These are phyloP conservation scores for Salix brachista DNA, from an alignment of 345 rosid species.

Conservation along the genomic window DNA sequence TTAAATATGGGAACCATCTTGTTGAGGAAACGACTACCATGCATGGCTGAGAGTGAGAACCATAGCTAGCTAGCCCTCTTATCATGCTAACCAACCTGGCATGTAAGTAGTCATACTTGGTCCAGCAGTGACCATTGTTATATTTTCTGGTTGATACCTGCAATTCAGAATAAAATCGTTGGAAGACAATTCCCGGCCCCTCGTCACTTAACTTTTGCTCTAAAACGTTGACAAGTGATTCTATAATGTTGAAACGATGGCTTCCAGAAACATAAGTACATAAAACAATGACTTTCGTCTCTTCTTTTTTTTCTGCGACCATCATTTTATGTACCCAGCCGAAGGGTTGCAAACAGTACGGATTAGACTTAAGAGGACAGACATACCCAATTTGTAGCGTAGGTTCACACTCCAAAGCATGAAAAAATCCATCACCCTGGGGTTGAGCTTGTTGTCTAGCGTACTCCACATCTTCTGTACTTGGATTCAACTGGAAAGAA, in stretches of 20 bases:
- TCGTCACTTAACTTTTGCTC: not conserved
- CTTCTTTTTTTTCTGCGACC: not conserved
- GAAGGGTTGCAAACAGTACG: not conserved
- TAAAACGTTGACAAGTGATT: not conserved
- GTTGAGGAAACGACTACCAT: conserved; percentile 10
- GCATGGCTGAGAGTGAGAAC: not conserved
- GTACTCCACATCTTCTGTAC: conserved; percentile 62
- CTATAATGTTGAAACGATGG: not conserved
- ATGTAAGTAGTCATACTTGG: conserved; percentile 77
- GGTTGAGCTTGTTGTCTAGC: conserved; percentile 49
- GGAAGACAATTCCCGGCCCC: not conserved
- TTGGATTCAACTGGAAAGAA: conserved; percentile 59
- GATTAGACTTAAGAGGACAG: not conserved
- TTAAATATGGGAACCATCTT: not conserved
- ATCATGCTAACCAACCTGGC: conserved; percentile 88
- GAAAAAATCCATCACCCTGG: conserved; percentile 63
- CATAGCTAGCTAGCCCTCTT: not conserved
- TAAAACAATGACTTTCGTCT: not conserved
- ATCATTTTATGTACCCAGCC: not conserved
- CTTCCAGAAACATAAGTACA: not conserved
- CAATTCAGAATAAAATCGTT: conserved; percentile 5
- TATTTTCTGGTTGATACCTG: conserved; percentile 67
- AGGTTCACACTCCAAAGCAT: conserved; percentile 82
- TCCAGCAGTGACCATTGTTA: conserved; percentile 53
- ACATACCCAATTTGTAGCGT: conserved; percentile 84